These are phyloP conservation scores for Gliomastix tumulicola DNA, from an alignment of 2,329 filamentous ascomycete genomes.

Conservation along the genomic window DNA sequence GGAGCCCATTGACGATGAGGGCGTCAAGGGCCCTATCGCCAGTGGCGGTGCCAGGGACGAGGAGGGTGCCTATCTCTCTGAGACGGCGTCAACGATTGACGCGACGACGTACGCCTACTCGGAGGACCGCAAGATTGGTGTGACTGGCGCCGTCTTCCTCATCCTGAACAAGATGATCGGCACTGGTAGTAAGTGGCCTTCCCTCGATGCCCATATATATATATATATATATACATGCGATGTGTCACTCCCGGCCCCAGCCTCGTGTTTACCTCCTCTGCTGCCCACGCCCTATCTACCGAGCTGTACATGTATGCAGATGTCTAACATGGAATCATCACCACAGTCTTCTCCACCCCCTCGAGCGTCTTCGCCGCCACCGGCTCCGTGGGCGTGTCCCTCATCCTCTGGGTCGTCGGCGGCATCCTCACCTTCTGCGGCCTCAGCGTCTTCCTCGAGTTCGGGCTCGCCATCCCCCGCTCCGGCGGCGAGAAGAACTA, in stretches of 20 bases:
- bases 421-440: constrained; percentile 51
- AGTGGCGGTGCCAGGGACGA: too few relatives aligned
- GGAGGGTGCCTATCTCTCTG: neutral
- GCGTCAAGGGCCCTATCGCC: too few relatives aligned
- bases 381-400: constrained; percentile 34
- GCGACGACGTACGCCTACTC: constrained; percentile 30
- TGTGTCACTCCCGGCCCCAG: too few relatives aligned
- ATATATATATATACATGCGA: neutral
- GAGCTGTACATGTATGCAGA: neutral
- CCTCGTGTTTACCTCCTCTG: too few relatives aligned
- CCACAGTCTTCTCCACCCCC: constrained; percentile 47
- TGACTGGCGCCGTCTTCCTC: constrained; percentile 44
- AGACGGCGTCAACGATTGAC: constrained; percentile 25
- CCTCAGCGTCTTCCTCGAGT: constrained; percentile 56
- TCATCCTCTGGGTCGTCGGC: constrained; percentile 25
- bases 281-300: too few relatives aligned
- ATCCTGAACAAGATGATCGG: constrained; percentile 55
- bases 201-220: neutral
- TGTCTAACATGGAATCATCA: neutral
- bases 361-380: constrained; percentile 44
- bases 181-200: constrained; percentile 38
- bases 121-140: constrained; percentile 41
- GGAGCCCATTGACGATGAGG: too few relatives aligned
- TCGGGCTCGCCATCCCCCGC: constrained; percentile 53
- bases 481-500: constrained; percentile 63